Percentiles rank a stretch among this genome's conserved stretches.
Evolutionary conservation across 306 rosid genomes (phyloP).

Genomic region (Cicer chorassanicum): DNA sequence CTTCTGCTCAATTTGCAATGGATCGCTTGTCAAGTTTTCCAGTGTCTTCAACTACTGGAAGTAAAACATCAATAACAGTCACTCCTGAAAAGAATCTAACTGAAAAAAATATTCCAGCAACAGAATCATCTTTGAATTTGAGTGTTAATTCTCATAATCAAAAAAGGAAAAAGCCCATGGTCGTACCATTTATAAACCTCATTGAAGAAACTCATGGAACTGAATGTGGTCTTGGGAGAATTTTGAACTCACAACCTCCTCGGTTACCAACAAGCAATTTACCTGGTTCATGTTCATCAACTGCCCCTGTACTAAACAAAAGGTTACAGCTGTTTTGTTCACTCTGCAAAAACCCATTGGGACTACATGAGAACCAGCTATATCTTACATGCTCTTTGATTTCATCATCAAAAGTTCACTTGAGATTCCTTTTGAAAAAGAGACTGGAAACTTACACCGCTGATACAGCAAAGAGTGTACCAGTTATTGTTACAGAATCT

Average conservation of each 20-base stretch:
- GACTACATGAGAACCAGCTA: conserved; percentile 71
- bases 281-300: conserved; percentile 45
- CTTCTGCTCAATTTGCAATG: conserved; percentile 50
- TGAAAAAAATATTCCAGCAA: conserved; percentile 53
- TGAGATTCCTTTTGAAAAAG: conserved; percentile 61
- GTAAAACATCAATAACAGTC: conserved; percentile 47
- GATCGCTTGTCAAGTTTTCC: conserved; percentile 50
- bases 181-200: conserved; percentile 51
- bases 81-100: conserved; percentile 65
- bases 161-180: conserved; percentile 68
- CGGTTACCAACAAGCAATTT: conserved; percentile 41
- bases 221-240: conserved; percentile 52
- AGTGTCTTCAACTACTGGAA: conserved; percentile 39
- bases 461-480: conserved; percentile 50
- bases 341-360: conserved; percentile 76
- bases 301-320: conserved; percentile 55
- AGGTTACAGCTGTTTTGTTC: conserved; percentile 67
- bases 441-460: conserved; percentile 37
- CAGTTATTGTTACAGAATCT: conserved; percentile 64
- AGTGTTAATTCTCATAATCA: conserved; percentile 85
- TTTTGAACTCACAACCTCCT: conserved; percentile 46
- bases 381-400: conserved; percentile 64
- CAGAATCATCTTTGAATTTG: conserved; percentile 62
- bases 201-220: conserved; percentile 52
- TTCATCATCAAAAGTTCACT: conserved; percentile 59